Conservation (phyloP, 495 filamentous ascomycete species). For the Penicillium canariense region DNA sequence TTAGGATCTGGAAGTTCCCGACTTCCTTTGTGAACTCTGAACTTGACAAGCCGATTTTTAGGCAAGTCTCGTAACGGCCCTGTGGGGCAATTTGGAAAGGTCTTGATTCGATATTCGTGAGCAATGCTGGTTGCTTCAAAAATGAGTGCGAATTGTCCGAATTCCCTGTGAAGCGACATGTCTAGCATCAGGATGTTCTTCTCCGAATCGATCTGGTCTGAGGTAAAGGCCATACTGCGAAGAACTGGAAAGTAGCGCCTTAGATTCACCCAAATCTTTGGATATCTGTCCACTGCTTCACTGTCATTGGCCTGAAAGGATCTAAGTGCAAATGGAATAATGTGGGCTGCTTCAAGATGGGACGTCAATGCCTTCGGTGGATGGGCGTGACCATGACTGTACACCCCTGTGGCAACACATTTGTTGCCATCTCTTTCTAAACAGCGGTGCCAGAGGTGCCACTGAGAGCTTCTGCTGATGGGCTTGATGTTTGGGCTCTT, state of each 20-base stretch:
- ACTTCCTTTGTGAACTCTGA: conserved; percentile 12
- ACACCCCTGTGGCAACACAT: conserved; percentile 16
- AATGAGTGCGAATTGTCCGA: conserved; percentile 14
- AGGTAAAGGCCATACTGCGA: conserved; percentile 6
- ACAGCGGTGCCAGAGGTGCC: conserved; percentile 10
- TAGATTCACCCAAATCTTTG: conserved; percentile 16
- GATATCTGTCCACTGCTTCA: conserved; percentile 7
- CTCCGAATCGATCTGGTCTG: conserved; percentile 12
- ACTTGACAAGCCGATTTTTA: conserved; percentile 12
- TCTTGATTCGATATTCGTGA: conserved; percentile 19
- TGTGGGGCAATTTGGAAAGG: conserved; percentile 11
- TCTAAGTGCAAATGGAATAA: conserved; percentile 16
- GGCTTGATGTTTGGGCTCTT: conserved; percentile 13
- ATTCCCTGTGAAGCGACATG: conserved; percentile 5
- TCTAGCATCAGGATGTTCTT: conserved; percentile 15
- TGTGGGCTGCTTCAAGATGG: conserved; percentile 14
- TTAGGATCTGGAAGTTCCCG: conserved; percentile 18
- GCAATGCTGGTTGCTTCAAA: conserved; percentile 12
- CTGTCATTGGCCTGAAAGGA: conserved; percentile 9
- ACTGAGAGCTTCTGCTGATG: conserved; percentile 11
- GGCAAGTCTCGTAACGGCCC: conserved; percentile 8
- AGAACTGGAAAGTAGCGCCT: conserved; percentile 14
- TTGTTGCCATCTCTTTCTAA: conserved; percentile 18
- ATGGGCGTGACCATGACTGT: conserved; percentile 8
- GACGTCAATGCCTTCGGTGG: conserved; percentile 13